A percentile compares a stretch with the other conserved stretches of the same genome.
Evolutionary conservation across 2,329 filamentous ascomycete genomes (phyloP).

Genomic region (Calonectria ilicicola): DNA sequence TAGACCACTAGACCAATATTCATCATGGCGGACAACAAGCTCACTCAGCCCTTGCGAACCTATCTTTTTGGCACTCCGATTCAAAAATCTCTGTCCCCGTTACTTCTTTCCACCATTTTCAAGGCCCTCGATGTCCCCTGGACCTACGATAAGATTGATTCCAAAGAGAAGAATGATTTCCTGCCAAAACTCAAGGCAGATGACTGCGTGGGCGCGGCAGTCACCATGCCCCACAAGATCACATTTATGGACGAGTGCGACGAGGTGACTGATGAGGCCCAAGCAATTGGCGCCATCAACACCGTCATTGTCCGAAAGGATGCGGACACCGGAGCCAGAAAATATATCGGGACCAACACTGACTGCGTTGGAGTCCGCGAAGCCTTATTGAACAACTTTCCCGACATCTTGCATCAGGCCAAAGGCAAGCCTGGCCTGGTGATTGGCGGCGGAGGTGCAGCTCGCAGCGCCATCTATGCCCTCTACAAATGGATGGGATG

Average conservation of each 20-base stretch:
- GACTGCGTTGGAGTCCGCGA: slow-evolving; percentile 21
- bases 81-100: slow-evolving; percentile 6
- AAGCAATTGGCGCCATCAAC: slow-evolving; percentile 21
- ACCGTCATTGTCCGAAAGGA: slow-evolving; percentile 14
- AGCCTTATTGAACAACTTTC: slow-evolving; percentile 17
- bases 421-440: slow-evolving; percentile 15
- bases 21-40: slow-evolving; percentile 7
- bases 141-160: slow-evolving; percentile 15
- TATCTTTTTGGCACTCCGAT: slow-evolving; percentile 20
- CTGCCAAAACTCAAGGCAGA: slow-evolving; percentile 13
- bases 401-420: background rate
- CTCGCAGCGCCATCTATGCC: slow-evolving; percentile 10
- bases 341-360: slow-evolving; percentile 22
- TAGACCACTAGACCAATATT: background rate
- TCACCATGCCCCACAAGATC: slow-evolving; percentile 25
- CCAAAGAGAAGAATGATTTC: slow-evolving; percentile 19
- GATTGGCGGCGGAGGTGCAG: slow-evolving; percentile 19
- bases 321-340: background rate
- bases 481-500: slow-evolving; percentile 20
- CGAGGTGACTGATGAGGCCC: slow-evolving; percentile 19
- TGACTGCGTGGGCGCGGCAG: slow-evolving; percentile 17
- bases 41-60: background rate
- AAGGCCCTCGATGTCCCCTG: slow-evolving; percentile 16
- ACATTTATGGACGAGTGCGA: slow-evolving; percentile 20
- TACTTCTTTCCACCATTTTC: slow-evolving; percentile 22